Conservation (phyloP, 2,329 filamentous ascomycete genomes). For the Myrmaecium sp. region DNA sequence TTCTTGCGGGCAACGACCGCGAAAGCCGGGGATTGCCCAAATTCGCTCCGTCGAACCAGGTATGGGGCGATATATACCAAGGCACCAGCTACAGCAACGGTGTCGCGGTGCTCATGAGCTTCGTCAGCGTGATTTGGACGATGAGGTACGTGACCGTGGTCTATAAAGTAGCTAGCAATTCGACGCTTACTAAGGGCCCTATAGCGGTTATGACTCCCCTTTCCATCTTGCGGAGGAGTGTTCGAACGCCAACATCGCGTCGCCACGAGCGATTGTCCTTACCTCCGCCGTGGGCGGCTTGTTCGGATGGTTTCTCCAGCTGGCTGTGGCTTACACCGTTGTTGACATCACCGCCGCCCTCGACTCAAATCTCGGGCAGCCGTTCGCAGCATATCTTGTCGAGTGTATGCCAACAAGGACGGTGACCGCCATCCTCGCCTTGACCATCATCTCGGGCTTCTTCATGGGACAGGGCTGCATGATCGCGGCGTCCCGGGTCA, state of each 20-base stretch:
- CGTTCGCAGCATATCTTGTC: slow-evolving; percentile 52
- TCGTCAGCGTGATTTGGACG: slow-evolving; percentile 54
- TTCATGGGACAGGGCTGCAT: slow-evolving; percentile 60
- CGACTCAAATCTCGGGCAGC: slow-evolving; percentile 46
- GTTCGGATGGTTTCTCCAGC: slow-evolving; percentile 56
- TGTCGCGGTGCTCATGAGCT: slow-evolving; percentile 52
- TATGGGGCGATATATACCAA: slow-evolving; percentile 50
- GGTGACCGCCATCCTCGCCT: slow-evolving; percentile 43
- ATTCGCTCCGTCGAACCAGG: slow-evolving; percentile 39
- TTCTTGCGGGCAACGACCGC: slow-evolving; percentile 41
- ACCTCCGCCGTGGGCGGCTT: slow-evolving; percentile 49
- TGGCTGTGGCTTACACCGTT: slow-evolving; percentile 57
- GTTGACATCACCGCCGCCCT: slow-evolving; percentile 43
- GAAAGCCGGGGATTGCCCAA: slow-evolving; percentile 36
- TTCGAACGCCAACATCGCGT: slow-evolving; percentile 53
- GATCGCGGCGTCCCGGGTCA: slow-evolving; percentile 49
- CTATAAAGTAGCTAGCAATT: slow-evolving; percentile 2
- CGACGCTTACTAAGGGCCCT: background rate
- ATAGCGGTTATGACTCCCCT: slow-evolving; percentile 45
- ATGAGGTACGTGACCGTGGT: no score
- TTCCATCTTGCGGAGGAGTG: slow-evolving; percentile 65
- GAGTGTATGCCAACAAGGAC: slow-evolving; percentile 45
- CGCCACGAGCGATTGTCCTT: slow-evolving; percentile 54
- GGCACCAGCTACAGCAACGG: slow-evolving; percentile 52
- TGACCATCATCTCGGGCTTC: slow-evolving; percentile 54